These are phyloP conservation scores for Bretschneidera sinensis DNA, from an alignment of 345 rosid genomes.

Conservation along the genomic window DNA sequence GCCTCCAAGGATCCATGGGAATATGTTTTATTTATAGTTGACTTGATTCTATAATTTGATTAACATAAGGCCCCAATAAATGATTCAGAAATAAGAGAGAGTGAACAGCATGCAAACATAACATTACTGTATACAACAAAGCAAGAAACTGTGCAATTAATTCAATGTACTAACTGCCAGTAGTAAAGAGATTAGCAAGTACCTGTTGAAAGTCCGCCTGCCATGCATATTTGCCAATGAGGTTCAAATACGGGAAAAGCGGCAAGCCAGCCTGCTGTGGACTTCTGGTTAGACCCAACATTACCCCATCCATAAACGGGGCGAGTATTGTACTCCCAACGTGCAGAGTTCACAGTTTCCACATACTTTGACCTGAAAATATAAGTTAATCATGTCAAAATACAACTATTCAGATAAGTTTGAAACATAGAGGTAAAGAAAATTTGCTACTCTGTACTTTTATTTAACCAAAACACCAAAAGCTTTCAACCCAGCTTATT, in stretches of 20 bases:
- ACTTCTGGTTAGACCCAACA: slow-evolving; percentile 71
- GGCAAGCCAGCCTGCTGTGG: slow-evolving; percentile 98
- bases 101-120: too few relatives aligned
- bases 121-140: too few relatives aligned
- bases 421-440: neutral
- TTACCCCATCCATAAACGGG: slow-evolving; percentile 95
- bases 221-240: slow-evolving; percentile 99
- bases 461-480: neutral
- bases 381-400: slow-evolving; percentile 17
- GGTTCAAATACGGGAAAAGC: slow-evolving; percentile 98
- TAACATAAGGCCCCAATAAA: too few relatives aligned
- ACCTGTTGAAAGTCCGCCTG: slow-evolving; percentile 97
- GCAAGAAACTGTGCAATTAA: too few relatives aligned
- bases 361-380: slow-evolving; percentile 59
- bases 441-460: too few relatives aligned
- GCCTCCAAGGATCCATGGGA: too few relatives aligned
- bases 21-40: too few relatives aligned
- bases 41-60: too few relatives aligned
- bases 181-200: slow-evolving; percentile 20
- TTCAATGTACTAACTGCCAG: slow-evolving; percentile 1
- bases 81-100: too few relatives aligned
- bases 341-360: slow-evolving; percentile 69
- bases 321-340: slow-evolving; percentile 94
- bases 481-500: neutral
- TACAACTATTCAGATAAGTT: neutral